These are phyloP conservation scores for Sarcomyxa edulis DNA, from an alignment of 768 basidiomycete genomes.

Conservation along the genomic window DNA sequence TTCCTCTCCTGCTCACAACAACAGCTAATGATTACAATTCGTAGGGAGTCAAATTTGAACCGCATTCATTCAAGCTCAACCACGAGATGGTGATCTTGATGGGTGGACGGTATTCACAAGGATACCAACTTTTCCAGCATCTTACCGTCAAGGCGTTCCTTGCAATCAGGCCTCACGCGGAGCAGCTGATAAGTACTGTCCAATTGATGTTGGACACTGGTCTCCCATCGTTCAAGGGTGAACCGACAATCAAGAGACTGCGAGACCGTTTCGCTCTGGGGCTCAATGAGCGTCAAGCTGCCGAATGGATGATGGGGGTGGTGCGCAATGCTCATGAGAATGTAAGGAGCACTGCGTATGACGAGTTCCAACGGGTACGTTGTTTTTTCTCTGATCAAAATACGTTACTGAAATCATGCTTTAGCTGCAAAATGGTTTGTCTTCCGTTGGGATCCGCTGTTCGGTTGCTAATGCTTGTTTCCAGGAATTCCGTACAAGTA, in stretches of 20 bases:
- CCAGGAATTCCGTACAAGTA: slow-evolving; percentile 43
- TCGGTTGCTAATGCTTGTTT: slow-evolving; percentile 1
- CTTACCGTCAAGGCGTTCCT: slow-evolving; percentile 96
- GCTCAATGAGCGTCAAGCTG: slow-evolving; percentile 84
- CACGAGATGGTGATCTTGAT: slow-evolving; percentile 98
- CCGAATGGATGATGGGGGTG: slow-evolving; percentile 87
- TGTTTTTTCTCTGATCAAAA: not conserved
- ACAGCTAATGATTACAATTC: slow-evolving; percentile 6
- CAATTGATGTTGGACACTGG: slow-evolving; percentile 94
- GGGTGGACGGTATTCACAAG: slow-evolving; percentile 93
- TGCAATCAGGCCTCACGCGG: slow-evolving; percentile 90
- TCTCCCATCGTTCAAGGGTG: slow-evolving; percentile 95
- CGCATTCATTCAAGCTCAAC: slow-evolving; percentile 95
- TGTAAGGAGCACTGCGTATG: slow-evolving; percentile 87
- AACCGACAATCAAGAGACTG: slow-evolving; percentile 82
- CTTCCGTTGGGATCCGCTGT: not conserved
- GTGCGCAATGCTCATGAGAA: slow-evolving; percentile 95
- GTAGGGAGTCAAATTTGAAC: slow-evolving; percentile 98
- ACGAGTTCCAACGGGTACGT: slow-evolving; percentile 88
- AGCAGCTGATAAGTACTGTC: slow-evolving; percentile 83
- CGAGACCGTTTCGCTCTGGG: slow-evolving; percentile 82
- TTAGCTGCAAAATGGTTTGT: slow-evolving; percentile 36
- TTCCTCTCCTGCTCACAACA: too few species aligned
- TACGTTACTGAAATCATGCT: slow-evolving; percentile 3
- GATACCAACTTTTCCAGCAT: slow-evolving; percentile 90